phyloP scores from a whole-genome alignment of 2,329 filamentous ascomycete genomes.

The Neonectria hederae region DNA sequence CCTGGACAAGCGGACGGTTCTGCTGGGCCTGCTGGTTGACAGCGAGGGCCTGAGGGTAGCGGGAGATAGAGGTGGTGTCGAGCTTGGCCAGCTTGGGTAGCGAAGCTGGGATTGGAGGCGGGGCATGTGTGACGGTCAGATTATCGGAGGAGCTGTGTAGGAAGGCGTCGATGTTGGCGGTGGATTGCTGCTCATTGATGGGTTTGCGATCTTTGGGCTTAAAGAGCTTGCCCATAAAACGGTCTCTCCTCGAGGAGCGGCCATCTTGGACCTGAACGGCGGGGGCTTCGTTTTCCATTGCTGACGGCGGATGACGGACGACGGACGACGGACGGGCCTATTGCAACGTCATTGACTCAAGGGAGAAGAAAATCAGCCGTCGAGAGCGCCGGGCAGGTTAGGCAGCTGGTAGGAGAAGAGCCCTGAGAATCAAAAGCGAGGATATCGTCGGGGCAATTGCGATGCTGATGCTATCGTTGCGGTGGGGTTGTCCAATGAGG shows the following conservation, averaged over 20 bases:
- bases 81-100: conserved; percentile 63
- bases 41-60: conserved; percentile 64
- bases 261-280: conserved; percentile 50
- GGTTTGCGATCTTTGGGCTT: conserved; percentile 55
- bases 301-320: conserved; percentile 26
- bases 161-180: conserved; percentile 66
- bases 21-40: conserved; percentile 56
- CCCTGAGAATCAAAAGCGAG: conserved; percentile 19
- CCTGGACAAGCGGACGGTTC: conserved; percentile 53
- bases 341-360: conserved; percentile 45
- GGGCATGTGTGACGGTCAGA: conserved; percentile 62
- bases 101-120: conserved; percentile 54
- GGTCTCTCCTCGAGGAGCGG: conserved; percentile 58
- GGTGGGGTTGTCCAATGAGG: conserved; percentile 44
- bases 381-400: conserved; percentile 31
- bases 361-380: conserved; percentile 26
- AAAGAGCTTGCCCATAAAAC: conserved; percentile 72
- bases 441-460: conserved; percentile 30
- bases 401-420: conserved; percentile 17
- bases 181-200: conserved; percentile 45
- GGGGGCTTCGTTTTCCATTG: conserved; percentile 58
- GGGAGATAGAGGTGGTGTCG: conserved; percentile 64
- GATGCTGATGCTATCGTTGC: conserved; percentile 34
- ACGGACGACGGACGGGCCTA: conserved; percentile 26
- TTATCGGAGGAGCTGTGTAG: conserved; percentile 65